Conservation (phyloP, 257 asterid species). For the Coffea eugenioides region DNA sequence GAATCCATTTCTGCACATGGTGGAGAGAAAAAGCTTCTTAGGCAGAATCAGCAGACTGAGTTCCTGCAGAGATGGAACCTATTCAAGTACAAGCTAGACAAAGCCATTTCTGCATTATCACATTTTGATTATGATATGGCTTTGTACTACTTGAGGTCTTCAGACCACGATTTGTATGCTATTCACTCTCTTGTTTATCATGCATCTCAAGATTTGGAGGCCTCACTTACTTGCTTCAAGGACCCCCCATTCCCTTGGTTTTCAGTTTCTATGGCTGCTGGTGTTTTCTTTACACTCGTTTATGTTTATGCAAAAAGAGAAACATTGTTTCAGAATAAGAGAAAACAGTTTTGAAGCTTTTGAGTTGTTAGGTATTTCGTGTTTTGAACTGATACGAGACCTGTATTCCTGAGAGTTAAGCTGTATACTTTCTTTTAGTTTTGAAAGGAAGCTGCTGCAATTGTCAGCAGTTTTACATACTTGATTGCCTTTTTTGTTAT, state of each 20-base stretch:
- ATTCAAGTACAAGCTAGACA: slow-evolving; percentile 83
- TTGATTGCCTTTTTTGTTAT: neutral
- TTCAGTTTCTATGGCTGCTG: slow-evolving; percentile 47
- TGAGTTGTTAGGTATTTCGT: slow-evolving; percentile 23
- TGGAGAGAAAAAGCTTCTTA: slow-evolving; percentile 76
- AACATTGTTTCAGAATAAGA: slow-evolving; percentile 71
- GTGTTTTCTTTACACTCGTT: slow-evolving; percentile 47
- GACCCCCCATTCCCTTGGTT: slow-evolving; percentile 96
- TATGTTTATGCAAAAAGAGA: slow-evolving; percentile 63
- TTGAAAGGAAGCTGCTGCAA: neutral
- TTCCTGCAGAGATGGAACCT: slow-evolving; percentile 81
- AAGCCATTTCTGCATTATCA: slow-evolving; percentile 70
- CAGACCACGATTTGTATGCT: slow-evolving; percentile 83
- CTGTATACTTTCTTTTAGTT: slow-evolving; percentile 16
- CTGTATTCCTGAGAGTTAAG: slow-evolving; percentile 35
- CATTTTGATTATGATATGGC: slow-evolving; percentile 91
- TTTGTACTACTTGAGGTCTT: slow-evolving; percentile 65
- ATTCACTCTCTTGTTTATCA: slow-evolving; percentile 70
- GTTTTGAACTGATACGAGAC: slow-evolving; percentile 26
- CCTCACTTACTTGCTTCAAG: slow-evolving; percentile 75
- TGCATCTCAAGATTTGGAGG: slow-evolving; percentile 86
- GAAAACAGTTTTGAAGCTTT: slow-evolving; percentile 81
- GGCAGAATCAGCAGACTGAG: slow-evolving; percentile 50
- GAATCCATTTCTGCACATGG: slow-evolving; percentile 76
- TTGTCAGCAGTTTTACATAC: neutral